Conservation (phyloP, 768 basidiomycete genomes). For the Botryobasidium botryosum region DNA sequence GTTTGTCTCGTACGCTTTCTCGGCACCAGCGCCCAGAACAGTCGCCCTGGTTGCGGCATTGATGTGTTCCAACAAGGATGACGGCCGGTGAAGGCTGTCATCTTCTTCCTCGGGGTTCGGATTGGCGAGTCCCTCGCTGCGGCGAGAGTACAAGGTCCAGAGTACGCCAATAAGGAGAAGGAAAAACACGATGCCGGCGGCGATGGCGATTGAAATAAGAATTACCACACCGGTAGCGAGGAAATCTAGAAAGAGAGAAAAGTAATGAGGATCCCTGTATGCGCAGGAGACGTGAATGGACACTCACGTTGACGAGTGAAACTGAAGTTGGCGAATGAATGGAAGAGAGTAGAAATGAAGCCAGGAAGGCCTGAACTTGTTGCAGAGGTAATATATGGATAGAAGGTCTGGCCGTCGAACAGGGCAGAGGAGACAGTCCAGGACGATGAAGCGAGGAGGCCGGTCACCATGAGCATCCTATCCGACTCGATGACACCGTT, state of each 20-base stretch:
- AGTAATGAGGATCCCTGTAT: constrained; percentile 2
- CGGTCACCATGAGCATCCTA: constrained; percentile 82
- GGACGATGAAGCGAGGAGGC: constrained; percentile 45
- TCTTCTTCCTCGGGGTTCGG: constrained; percentile 41
- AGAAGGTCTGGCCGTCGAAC: constrained; percentile 67
- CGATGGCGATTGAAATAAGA: constrained; percentile 91
- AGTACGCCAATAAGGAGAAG: constrained; percentile 71
- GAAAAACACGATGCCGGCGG: constrained; percentile 83
- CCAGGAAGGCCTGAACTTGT: constrained; percentile 51
- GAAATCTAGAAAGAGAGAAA: constrained; percentile 37
- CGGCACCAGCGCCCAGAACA: constrained; percentile 44
- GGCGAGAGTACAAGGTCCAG: constrained; percentile 73
- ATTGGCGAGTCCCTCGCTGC: constrained; percentile 47
- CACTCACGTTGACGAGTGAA: constrained; percentile 53
- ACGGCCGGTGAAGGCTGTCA: constrained; percentile 62
- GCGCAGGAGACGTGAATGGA: constrained; percentile 5
- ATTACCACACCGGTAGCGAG: constrained; percentile 88
- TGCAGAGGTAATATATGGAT: constrained; percentile 65
- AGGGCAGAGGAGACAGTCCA: constrained; percentile 69
- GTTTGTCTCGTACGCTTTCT: constrained; percentile 32
- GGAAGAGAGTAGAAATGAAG: constrained; percentile 61
- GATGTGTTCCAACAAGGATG: constrained; percentile 77
- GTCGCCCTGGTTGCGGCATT: constrained; percentile 78
- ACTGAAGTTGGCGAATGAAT: constrained; percentile 60
- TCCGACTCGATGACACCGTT: constrained; percentile 65